Conservation (phyloP, 371 early-diverging fungal species). For the Dentiscutata heterogama region DNA sequence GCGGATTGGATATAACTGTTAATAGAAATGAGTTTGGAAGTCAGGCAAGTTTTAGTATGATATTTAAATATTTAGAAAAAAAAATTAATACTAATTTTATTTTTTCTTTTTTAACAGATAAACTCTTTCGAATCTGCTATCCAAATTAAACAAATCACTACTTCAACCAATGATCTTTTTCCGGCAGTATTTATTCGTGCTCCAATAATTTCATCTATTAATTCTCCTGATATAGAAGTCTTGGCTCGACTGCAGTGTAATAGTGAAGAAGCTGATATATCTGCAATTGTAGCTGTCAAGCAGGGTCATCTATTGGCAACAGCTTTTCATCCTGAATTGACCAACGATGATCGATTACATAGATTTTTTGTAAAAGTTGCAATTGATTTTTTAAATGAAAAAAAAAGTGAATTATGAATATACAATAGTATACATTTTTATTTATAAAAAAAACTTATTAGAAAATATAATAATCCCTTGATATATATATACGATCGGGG, state of each 20-base stretch:
- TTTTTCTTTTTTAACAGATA: slow-evolving; percentile 48
- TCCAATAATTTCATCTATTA: slow-evolving; percentile 83
- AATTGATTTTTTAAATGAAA: neutral
- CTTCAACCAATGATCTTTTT: slow-evolving; percentile 61
- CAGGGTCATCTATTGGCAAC: slow-evolving; percentile 91
- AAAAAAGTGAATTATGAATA: neutral
- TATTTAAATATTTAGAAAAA: neutral
- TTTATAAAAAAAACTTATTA: neutral
- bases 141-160: slow-evolving; percentile 68
- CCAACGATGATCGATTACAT: slow-evolving; percentile 87
- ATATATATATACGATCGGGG: too few species aligned
- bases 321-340: slow-evolving; percentile 97
- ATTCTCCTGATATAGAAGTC: slow-evolving; percentile 74
- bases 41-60: slow-evolving; percentile 59
- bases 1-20: slow-evolving; percentile 85
- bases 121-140: slow-evolving; percentile 86
- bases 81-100: neutral
- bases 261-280: slow-evolving; percentile 59
- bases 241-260: slow-evolving; percentile 65
- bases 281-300: slow-evolving; percentile 86
- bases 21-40: slow-evolving; percentile 95
- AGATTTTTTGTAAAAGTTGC: slow-evolving; percentile 77
- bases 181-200: slow-evolving; percentile 96
- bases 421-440: neutral
- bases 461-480: neutral